Conservation (phyloP, 192 early-diverging fungal species). For the Coemansia sp. region DNA sequence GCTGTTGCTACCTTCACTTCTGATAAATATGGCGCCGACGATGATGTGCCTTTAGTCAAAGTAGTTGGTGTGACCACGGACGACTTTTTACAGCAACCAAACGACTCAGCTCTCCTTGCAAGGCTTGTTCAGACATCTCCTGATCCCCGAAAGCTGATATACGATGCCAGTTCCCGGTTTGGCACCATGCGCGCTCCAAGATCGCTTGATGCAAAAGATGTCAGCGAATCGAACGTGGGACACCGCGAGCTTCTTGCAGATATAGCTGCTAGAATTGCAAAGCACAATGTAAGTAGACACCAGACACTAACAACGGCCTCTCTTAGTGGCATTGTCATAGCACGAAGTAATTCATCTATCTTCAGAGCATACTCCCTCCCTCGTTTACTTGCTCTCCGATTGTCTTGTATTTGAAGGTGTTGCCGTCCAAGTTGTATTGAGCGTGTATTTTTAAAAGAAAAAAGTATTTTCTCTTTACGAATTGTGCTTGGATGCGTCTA, state of each 20-base stretch:
- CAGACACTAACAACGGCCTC: neutral
- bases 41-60: neutral
- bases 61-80: neutral
- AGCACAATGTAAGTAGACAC: conserved; percentile 5
- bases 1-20: neutral
- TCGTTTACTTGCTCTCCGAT: conserved; percentile 1
- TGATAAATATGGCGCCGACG: neutral
- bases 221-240: neutral
- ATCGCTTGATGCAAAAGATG: conserved; percentile 10
- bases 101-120: conserved; percentile 16
- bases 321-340: neutral
- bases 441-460: neutral
- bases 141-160: conserved; percentile 52
- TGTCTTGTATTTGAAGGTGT: neutral
- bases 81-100: neutral
- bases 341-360: neutral
- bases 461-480: neutral
- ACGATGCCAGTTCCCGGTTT: conserved; percentile 51
- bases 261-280: conserved; percentile 6
- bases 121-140: conserved; percentile 45
- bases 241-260: neutral
- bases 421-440: neutral
- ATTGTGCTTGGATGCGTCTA: neutral
- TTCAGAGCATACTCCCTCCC: neutral
- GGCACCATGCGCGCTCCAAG: conserved; percentile 46